phyloP scores from a whole-genome alignment of 164 flowering plant species.

The Macadamia tetraphylla region DNA sequence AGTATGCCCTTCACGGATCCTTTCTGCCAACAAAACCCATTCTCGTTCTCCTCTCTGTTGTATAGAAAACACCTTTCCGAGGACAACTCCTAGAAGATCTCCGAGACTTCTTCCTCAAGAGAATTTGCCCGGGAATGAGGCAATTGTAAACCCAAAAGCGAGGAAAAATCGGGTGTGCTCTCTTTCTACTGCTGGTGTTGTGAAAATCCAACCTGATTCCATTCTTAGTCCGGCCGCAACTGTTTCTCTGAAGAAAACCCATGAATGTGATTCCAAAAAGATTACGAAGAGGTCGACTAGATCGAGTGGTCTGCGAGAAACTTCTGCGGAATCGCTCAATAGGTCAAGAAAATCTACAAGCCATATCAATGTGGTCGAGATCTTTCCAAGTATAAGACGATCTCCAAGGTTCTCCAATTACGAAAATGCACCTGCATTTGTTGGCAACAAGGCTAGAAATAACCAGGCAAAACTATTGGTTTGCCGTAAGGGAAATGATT shows the following conservation, averaged over 20 bases:
- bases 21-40: not conserved
- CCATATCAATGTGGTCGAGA: not conserved
- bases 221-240: not conserved
- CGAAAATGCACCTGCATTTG: not conserved
- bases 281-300: not conserved
- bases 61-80: no score
- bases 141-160: not conserved
- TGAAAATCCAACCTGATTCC: not conserved
- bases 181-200: not conserved
- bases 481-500: not conserved
- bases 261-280: no score
- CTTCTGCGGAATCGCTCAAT: not conserved
- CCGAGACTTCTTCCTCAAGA: not conserved
- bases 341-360: not conserved
- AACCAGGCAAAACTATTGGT: not conserved
- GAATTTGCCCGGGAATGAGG: not conserved
- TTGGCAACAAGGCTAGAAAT: not conserved
- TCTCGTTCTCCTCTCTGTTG: not conserved
- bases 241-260: not conserved
- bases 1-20: no score
- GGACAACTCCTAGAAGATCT: not conserved
- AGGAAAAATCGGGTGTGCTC: not conserved
- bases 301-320: not conserved
- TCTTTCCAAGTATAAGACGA: not conserved
- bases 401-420: not conserved